Evolutionary conservation across 352 stramenopile genomes (phyloP).

Genomic region (Phytophthora pistaciae): DNA sequence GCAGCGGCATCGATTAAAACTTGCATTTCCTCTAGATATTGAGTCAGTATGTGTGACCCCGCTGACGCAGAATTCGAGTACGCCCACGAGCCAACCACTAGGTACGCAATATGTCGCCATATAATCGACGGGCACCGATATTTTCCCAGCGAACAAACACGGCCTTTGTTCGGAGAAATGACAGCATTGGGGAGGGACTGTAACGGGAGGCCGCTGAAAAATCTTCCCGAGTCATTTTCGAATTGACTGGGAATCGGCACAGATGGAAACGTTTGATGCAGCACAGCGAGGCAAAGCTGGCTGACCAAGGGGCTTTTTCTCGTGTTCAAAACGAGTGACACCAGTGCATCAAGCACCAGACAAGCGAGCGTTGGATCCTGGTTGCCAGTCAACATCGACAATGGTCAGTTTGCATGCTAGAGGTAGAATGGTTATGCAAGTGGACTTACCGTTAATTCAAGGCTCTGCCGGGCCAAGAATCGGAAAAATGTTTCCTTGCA

Average conservation of each 20-base stretch:
- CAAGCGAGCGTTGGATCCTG: constrained; percentile 65
- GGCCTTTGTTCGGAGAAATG: constrained; percentile 39
- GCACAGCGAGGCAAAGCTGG: constrained; percentile 61
- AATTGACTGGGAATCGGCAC: constrained; percentile 14
- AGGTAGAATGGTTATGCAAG: background rate
- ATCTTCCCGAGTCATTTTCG: constrained; percentile 24
- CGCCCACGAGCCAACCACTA: constrained; percentile 69
- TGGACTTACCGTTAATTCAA: constrained; percentile 54
- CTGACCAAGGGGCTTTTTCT: constrained; percentile 51
- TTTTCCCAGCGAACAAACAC: constrained; percentile 48
- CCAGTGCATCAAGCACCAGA: constrained; percentile 48
- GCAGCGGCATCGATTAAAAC: constrained; percentile 44
- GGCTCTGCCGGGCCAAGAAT: constrained; percentile 53
- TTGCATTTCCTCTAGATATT: constrained; percentile 62
- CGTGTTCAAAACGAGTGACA: constrained; percentile 50
- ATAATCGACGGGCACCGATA: constrained; percentile 54
- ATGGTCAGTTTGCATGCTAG: background rate
- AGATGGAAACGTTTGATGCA: constrained; percentile 67
- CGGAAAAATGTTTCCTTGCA: constrained; percentile 54
- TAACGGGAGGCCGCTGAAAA: constrained; percentile 40
- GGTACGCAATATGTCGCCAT: constrained; percentile 62
- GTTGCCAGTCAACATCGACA: constrained; percentile 7
- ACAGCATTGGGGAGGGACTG: constrained; percentile 40
- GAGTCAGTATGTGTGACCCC: constrained; percentile 43
- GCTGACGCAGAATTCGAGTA: constrained; percentile 38